phyloP scores from a whole-genome alignment of 2,329 filamentous ascomycete genomes.

The Sporothrix globosa region DNA sequence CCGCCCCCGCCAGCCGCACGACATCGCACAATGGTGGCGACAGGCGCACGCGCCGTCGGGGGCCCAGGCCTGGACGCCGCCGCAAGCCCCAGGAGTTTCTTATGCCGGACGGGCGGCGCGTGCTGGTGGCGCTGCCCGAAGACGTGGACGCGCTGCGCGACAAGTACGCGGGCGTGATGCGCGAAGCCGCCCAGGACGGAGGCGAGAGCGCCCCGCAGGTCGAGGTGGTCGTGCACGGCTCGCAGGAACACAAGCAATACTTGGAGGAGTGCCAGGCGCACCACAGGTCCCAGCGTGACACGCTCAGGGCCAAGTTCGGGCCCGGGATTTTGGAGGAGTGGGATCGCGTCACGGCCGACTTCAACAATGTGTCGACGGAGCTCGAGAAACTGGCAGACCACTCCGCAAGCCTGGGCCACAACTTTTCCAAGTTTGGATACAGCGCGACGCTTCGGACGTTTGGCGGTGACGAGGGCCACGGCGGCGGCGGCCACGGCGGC shows the following conservation, averaged over 20 bases:
- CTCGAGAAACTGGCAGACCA: conserved; percentile 59
- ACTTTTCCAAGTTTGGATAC: conserved; percentile 67
- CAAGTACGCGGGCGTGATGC: conserved; percentile 45
- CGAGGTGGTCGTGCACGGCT: conserved; percentile 63
- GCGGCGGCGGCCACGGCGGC: background rate
- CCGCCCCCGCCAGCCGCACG: conserved; percentile 24
- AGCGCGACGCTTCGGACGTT: conserved; percentile 59
- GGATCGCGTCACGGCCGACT: conserved; percentile 57
- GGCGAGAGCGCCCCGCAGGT: conserved; percentile 46
- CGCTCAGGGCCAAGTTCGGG: conserved; percentile 54
- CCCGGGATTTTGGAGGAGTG: conserved; percentile 57
- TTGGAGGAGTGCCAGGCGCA: conserved; percentile 57
- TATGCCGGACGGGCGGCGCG: conserved; percentile 58
- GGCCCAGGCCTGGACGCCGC: conserved; percentile 33
- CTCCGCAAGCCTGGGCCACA: conserved; percentile 55
- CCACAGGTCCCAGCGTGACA: conserved; percentile 53
- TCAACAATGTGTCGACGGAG: conserved; percentile 57
- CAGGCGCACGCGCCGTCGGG: background rate
- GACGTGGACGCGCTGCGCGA: conserved; percentile 54
- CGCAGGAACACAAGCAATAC: conserved; percentile 50
- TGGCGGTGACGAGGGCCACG: conserved; percentile 35
- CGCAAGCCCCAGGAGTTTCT: conserved; percentile 57
- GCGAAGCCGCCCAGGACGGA: conserved; percentile 31
- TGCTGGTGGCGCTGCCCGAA: conserved; percentile 61
- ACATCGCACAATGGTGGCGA: conserved; percentile 1